Evolutionary conservation across 257 asterid genomes (phyloP).

Genomic region (Przewalskia tangutica): DNA sequence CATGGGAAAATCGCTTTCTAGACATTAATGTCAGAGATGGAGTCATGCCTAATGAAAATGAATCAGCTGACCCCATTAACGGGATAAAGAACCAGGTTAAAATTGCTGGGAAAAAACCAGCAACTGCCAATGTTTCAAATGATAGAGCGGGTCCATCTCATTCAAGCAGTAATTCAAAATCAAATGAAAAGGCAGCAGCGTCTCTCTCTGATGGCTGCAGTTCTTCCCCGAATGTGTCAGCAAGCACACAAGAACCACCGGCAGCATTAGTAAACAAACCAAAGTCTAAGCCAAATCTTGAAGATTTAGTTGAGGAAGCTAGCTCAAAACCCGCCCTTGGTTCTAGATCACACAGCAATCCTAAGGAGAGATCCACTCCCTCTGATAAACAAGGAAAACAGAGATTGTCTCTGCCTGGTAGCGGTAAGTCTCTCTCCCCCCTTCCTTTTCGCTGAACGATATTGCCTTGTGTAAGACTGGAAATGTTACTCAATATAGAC

Average conservation of each 20-base stretch:
- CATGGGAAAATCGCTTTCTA: conserved; percentile 95
- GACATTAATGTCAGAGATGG: conserved; percentile 73
- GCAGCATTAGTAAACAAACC: conserved; percentile 16
- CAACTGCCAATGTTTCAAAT: conserved; percentile 27
- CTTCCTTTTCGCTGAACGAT: background rate
- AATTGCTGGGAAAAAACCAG: conserved; percentile 37
- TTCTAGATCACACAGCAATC: conserved; percentile 72
- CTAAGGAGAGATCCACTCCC: conserved; percentile 65
- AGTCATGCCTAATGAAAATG: conserved; percentile 42
- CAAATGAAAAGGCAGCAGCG: conserved; percentile 43
- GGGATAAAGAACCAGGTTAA: conserved; percentile 30
- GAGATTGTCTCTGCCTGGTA: conserved; percentile 68
- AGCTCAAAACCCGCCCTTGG: conserved; percentile 39
- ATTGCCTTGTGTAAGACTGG: background rate
- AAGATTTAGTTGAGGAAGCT: conserved; percentile 59
- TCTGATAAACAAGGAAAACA: conserved; percentile 63
- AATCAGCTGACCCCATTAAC: conserved; percentile 33
- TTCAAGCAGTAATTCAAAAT: conserved; percentile 38
- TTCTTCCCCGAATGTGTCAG: conserved; percentile 47
- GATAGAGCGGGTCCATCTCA: conserved; percentile 41
- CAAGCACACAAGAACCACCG: conserved; percentile 41
- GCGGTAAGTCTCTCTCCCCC: conserved; percentile 35
- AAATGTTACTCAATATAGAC: background rate
- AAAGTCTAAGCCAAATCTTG: conserved; percentile 43
- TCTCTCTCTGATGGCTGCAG: conserved; percentile 60